phyloP scores from a whole-genome alignment of 352 stramenopile genomes.

The Phytopythium kandeliae region DNA sequence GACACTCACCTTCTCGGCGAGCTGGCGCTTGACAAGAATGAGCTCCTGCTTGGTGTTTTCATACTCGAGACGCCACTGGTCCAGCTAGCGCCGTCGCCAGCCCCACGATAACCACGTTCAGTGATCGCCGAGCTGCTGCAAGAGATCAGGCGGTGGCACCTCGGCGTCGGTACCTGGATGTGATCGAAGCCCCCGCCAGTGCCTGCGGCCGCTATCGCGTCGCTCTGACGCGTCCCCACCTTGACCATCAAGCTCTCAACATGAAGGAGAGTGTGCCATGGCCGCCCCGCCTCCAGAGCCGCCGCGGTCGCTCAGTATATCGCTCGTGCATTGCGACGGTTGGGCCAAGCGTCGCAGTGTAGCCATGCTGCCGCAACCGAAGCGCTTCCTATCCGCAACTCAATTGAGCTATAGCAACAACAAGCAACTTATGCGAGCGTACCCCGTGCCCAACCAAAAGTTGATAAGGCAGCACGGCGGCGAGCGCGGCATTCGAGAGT shows the following conservation, averaged over 20 bases:
- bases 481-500: too few relatives aligned
- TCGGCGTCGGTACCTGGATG: conserved; percentile 13
- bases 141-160: too few relatives aligned
- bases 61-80: conserved; percentile 46
- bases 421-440: too few relatives aligned
- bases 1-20: conserved; percentile 34
- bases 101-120: too few relatives aligned
- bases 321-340: neutral
- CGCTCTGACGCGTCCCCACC: neutral
- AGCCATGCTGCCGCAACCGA: too few relatives aligned
- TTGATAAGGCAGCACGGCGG: too few relatives aligned
- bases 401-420: too few relatives aligned
- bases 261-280: neutral
- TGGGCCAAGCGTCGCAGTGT: conserved; percentile 5
- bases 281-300: neutral
- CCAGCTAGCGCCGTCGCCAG: conserved; percentile 21
- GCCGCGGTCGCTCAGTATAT: neutral
- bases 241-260: neutral
- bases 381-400: too few relatives aligned
- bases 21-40: conserved; percentile 26
- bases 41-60: conserved; percentile 57
- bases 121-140: neutral
- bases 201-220: neutral
- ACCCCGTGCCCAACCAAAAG: too few relatives aligned
- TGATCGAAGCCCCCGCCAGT: conserved; percentile 7